These are phyloP conservation scores for Lanmaoa rubissima DNA, from an alignment of 768 basidiomycete species.

Conservation along the genomic window DNA sequence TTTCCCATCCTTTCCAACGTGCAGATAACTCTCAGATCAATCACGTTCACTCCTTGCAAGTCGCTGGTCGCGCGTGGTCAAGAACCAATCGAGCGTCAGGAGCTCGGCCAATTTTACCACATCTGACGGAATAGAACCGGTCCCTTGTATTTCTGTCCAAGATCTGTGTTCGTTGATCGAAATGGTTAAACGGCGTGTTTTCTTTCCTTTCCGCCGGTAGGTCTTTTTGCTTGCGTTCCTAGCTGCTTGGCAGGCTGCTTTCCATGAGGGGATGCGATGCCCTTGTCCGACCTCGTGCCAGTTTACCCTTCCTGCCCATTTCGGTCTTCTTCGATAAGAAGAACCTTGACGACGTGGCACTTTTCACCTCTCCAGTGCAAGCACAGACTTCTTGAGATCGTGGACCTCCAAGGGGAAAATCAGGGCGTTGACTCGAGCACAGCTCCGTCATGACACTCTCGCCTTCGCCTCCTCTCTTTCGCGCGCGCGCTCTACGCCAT, in stretches of 20 bases:
- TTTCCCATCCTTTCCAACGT: not conserved
- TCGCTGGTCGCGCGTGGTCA: constrained; percentile 1
- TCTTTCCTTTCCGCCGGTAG: constrained; percentile 10
- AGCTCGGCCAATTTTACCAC: constrained; percentile 5
- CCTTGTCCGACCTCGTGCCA: constrained; percentile 31
- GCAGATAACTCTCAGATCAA: constrained; percentile 2
- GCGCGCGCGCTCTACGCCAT: constrained; percentile 8
- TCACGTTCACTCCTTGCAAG: not conserved
- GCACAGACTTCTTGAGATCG: constrained; percentile 21
- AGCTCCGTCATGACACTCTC: constrained; percentile 19
- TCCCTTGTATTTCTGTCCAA: constrained; percentile 1
- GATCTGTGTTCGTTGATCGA: constrained; percentile 15
- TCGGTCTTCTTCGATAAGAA: constrained; percentile 20
- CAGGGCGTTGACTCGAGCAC: constrained; percentile 26
- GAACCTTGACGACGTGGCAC: constrained; percentile 30
- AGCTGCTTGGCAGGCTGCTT: constrained; percentile 11
- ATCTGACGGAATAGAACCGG: constrained; percentile 6
- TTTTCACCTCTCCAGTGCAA: constrained; percentile 1
- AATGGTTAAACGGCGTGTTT: constrained; percentile 13
- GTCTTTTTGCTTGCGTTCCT: constrained; percentile 22
- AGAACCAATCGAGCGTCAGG: constrained; percentile 1
- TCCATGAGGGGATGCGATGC: constrained; percentile 28
- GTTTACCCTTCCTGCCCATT: constrained; percentile 27
- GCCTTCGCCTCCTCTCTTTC: not conserved
- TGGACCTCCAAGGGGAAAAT: constrained; percentile 25